Base-by-base conservation (phyloP, 1,284 basidiomycete genomes). In the Bjerkandera adusta region DNA sequence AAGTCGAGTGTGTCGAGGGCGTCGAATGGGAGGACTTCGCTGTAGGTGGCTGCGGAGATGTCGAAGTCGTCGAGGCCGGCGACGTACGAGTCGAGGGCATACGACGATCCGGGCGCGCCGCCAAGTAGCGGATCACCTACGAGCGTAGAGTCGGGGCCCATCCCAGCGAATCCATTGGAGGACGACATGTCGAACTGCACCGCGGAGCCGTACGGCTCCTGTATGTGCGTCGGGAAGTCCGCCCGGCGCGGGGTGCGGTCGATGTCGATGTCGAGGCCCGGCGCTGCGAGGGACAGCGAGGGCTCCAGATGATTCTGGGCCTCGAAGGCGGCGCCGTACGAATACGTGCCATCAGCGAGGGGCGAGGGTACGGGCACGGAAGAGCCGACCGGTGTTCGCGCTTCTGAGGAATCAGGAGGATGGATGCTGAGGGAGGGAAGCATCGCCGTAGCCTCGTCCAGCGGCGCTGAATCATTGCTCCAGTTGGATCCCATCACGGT, bases 401-500 rank as follows among this genome's bases (percentile, higher is more conserved):
- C n/a, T 21, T n/a, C 25, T 11, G 20, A 26, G 6, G 35, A 18
- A 18, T 51, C 49, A 18, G 40, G 15, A 4, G 41, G 26, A 21
- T 26, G 33, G 25, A 42, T 29, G 24, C 32, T 15, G 16, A 47
- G 37, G 29, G 32, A 22, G 16, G 49, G 49, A 8, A 33, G 25
- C 21, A 16, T 20, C 18, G 45, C 45, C 22, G 6, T 22, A 5
- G 21, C 5, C 16, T 6, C 12, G 16, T 21, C 3, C 36, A 18
- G 24, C 32, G 16, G 38, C 43, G 32, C 32, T 27, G 21, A 32
- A 6, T 47, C 45, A n/a, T 55, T 54, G 29, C 64, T 58, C 65
- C 65, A 66, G 27, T 50, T 48, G 12, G 53, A n/a, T n/a, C n/a
- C n/a, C n/a, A n/a, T 40, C 30, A 65, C 46, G 7, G 61, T 59